These are phyloP conservation scores for Apodospora peruviana DNA, from an alignment of 495 filamentous ascomycete species.

Conservation along the genomic window DNA sequence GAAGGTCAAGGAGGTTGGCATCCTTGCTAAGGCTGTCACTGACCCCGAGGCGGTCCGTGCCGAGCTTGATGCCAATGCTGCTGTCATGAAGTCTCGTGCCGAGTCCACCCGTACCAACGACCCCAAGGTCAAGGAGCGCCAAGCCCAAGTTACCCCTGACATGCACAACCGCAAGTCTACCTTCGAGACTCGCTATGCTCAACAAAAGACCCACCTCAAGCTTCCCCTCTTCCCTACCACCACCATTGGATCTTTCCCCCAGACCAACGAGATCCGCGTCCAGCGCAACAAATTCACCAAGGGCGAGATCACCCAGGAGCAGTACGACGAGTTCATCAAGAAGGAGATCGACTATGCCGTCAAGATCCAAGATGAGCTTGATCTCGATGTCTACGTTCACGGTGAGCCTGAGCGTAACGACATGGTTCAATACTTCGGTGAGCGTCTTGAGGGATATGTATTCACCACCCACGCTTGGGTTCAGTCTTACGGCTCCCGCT, in stretches of 20 bases:
- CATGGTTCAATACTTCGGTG: constrained; percentile 99
- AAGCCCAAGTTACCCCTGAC: constrained; percentile 72
- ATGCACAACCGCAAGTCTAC: constrained; percentile 88
- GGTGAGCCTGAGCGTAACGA: constrained; percentile 99
- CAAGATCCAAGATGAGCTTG: constrained; percentile 96
- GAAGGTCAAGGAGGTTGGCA: constrained; percentile 85
- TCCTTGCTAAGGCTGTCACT: constrained; percentile 94
- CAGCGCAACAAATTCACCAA: constrained; percentile 97
- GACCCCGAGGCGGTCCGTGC: constrained; percentile 77
- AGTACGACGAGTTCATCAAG: constrained; percentile 98
- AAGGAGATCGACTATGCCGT: constrained; percentile 91
- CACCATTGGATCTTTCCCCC: constrained; percentile 98
- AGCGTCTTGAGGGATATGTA: constrained; percentile 91
- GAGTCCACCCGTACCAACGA: constrained; percentile 93
- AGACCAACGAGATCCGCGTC: constrained; percentile 96
- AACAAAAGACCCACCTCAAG: constrained; percentile 81
- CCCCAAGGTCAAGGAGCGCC: constrained; percentile 90
- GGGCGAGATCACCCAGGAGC: constrained; percentile 80
- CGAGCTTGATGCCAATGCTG: constrained; percentile 89
- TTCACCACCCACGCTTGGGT: constrained; percentile 99
- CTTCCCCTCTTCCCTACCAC: constrained; percentile 97
- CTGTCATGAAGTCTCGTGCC: constrained; percentile 80
- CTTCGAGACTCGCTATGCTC: constrained; percentile 74
- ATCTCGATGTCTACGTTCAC: constrained; percentile 89
- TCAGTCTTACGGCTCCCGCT: constrained; percentile 95